These are phyloP conservation scores for Abrus pulchellus DNA, from an alignment of 306 rosid genomes.

Conservation along the genomic window DNA sequence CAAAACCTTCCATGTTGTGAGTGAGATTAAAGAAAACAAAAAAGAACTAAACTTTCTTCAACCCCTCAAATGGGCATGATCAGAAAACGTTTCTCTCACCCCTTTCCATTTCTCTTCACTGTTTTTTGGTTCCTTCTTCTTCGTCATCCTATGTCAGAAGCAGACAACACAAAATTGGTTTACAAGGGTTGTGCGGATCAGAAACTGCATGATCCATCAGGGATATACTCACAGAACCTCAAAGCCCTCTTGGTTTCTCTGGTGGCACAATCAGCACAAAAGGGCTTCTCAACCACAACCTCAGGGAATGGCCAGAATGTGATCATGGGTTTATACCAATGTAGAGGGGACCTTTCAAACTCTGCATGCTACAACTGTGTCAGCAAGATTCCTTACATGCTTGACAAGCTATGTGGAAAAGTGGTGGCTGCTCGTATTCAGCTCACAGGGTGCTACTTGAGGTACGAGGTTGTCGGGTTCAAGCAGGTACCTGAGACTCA, in stretches of 20 bases:
- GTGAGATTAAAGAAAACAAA: background rate
- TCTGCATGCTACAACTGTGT: slow-evolving; percentile 66
- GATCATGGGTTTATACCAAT: slow-evolving; percentile 71
- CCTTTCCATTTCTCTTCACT: slow-evolving; percentile 33
- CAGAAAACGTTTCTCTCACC: slow-evolving; percentile 23
- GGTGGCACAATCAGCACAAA: slow-evolving; percentile 61
- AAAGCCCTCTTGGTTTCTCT: slow-evolving; percentile 62
- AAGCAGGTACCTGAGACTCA: slow-evolving; percentile 62
- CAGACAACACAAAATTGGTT: slow-evolving; percentile 58
- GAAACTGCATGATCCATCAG: slow-evolving; percentile 63
- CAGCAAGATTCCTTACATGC: slow-evolving; percentile 56
- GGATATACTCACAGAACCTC: slow-evolving; percentile 64
- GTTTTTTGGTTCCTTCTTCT: slow-evolving; percentile 13
- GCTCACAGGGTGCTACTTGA: slow-evolving; percentile 67
- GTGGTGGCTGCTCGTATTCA: slow-evolving; percentile 70
- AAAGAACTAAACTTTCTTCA: slow-evolving; percentile 13
- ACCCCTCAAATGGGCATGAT: slow-evolving; percentile 51
- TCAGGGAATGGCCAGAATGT: slow-evolving; percentile 57
- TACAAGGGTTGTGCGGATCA: slow-evolving; percentile 77
- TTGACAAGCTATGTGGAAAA: slow-evolving; percentile 58
- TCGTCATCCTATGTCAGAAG: slow-evolving; percentile 36
- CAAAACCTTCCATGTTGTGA: background rate
- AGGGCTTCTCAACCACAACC: slow-evolving; percentile 58
- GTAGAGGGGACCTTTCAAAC: slow-evolving; percentile 79
- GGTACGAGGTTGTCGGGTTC: slow-evolving; percentile 74